Base-by-base conservation (phyloP, 2,329 filamentous ascomycete genomes). In the Pezicula carpinea region DNA sequence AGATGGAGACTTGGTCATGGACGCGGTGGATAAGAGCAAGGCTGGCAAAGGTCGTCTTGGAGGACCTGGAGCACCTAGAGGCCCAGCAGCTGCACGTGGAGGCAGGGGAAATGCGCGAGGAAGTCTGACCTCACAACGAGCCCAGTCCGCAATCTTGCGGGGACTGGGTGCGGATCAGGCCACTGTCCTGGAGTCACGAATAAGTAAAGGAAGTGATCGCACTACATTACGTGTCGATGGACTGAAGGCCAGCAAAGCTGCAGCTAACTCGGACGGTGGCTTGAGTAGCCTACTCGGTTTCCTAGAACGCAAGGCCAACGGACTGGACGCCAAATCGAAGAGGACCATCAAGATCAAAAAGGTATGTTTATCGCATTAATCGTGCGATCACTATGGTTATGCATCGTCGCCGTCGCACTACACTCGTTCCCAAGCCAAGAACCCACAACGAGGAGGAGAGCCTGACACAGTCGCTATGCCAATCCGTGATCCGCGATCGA, bases 281-380 rank as follows among this genome's bases (percentile, higher is more conserved):
- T 62, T 86, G 21, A 74, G 76, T 50, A 77, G 80, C 49, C 71
- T 89, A 23, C 65, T 89, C 44, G 71, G 72, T 43, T 89, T 89
- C 62, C 68, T 90, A 53, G 83, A 89, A 67, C 80, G 82, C 59
- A 89, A 89, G 65, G 77, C 85, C 39, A 74, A 75, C 46, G 68
- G 73, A 54, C 71, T 80, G 62, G 60, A 65, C 51, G 61, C 69
- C 60, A 73, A 76, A 59, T 59, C 59, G 44, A 59, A 58, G 26
- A 59, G 50, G 44, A 70, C 72, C 56, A 72, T 87, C 58, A 81
- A 75, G 63, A 82, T 91, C 53, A 82, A 80, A 70, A 88, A 89
- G 83, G 87, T 90, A 87, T 80, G 84, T 86, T 66, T 68, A 66
- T 59, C 56, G 62, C 63, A 62, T 59, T 64, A 63, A 71, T 70